Conservation (phyloP, 352 stramenopile species). For the Blastocystis sp. region DNA sequence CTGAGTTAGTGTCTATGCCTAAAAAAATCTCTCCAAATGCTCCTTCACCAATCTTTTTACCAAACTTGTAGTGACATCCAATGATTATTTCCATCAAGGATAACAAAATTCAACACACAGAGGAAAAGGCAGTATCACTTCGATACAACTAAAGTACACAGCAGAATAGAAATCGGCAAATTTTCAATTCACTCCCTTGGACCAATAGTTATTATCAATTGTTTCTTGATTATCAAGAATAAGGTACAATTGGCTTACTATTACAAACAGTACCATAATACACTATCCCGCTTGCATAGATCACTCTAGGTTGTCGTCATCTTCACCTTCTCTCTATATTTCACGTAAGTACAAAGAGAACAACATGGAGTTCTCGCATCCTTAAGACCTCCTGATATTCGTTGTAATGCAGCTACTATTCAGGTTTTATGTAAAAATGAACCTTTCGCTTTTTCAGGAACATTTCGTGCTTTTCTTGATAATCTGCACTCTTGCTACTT, state of each 20-base stretch:
- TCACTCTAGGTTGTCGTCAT: not conserved
- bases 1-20: conserved; percentile 78
- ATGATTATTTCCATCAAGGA: not conserved
- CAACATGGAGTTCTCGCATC: not conserved
- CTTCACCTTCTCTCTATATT: not conserved
- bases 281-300: not conserved
- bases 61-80: conserved; percentile 72
- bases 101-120: not conserved
- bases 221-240: not conserved
- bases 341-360: not conserved
- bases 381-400: not conserved
- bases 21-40: conserved; percentile 99
- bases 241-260: not conserved
- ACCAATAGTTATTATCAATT: not conserved
- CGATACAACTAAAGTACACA: not conserved
- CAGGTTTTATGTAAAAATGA: not conserved
- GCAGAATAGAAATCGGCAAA: not conserved
- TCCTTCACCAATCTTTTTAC: conserved; percentile 94
- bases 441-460: conserved; percentile 55
- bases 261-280: not conserved
- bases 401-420: not conserved
- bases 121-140: not conserved
- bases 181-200: not conserved
- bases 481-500: not conserved
- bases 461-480: not conserved